Conservation (phyloP, 2,329 filamentous ascomycete genomes). For the Claviceps sp. region DNA sequence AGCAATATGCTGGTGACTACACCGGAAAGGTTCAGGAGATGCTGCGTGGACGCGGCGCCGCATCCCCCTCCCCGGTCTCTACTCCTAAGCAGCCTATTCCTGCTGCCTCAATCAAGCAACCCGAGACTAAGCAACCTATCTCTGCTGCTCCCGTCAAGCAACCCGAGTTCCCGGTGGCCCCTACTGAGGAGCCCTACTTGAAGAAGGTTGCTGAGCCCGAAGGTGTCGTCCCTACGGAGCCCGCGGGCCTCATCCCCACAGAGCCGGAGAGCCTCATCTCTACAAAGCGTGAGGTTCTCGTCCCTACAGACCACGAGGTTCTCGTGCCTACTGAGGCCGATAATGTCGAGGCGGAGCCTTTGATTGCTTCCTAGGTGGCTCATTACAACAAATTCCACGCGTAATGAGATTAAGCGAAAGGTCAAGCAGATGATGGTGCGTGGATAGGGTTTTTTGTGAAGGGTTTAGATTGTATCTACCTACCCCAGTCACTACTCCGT, state of each 20-base stretch:
- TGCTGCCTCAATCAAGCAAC: conserved; percentile 1
- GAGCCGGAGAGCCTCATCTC: conserved; percentile 6
- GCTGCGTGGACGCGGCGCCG: conserved; percentile 36
- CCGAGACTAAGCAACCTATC: conserved; percentile 16
- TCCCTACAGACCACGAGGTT: neutral
- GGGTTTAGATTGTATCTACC: too few species aligned
- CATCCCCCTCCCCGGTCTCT: conserved; percentile 27
- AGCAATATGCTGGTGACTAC: conserved; percentile 56
- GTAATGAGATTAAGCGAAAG: conserved; percentile 12
- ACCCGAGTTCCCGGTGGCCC: conserved; percentile 23
- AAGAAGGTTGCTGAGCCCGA: conserved; percentile 10
- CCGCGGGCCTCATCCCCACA: conserved; percentile 10
- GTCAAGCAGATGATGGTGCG: conserved; percentile 10
- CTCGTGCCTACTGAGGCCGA: conserved; percentile 13
- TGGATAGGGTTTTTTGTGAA: neutral
- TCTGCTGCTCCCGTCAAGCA: conserved; percentile 12
- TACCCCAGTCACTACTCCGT: too few species aligned
- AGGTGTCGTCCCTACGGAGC: conserved; percentile 1
- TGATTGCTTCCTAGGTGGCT: conserved; percentile 17
- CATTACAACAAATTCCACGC: conserved; percentile 14
- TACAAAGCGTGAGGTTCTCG: conserved; percentile 10
- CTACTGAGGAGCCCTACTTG: conserved; percentile 21
- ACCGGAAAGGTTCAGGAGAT: conserved; percentile 54
- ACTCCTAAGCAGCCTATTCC: conserved; percentile 20
- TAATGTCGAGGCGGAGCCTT: conserved; percentile 15